Evolutionary conservation across 345 rosid species (phyloP).

Genomic region (Orychophragmus violaceus): DNA sequence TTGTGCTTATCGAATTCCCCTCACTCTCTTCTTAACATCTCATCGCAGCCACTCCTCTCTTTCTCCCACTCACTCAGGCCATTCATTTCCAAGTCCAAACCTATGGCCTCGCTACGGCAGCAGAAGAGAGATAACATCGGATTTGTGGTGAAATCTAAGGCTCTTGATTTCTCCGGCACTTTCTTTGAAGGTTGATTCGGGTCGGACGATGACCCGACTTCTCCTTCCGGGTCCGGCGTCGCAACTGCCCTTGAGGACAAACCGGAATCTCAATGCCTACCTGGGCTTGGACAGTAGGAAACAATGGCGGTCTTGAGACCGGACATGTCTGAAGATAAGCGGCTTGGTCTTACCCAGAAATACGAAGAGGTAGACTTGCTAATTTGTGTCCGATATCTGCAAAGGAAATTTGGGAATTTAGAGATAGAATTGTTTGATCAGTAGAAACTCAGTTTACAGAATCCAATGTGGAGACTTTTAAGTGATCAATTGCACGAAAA

Average conservation of each 20-base stretch:
- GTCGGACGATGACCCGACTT: conserved; percentile 55
- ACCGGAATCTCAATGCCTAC: conserved; percentile 84
- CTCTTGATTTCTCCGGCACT: conserved; percentile 69
- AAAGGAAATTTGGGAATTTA: no score
- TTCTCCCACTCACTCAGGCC: no score
- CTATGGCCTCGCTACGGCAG: conserved; percentile 2
- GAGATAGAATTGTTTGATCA: no score
- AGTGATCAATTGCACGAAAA: no score
- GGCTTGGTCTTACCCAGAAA: conserved; percentile 79
- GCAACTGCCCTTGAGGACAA: no score
- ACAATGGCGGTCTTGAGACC: conserved; percentile 76
- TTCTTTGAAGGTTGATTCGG: conserved; percentile 71
- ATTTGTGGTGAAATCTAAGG: conserved; percentile 42
- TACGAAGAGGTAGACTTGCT: conserved; percentile 99
- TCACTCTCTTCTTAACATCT: no score
- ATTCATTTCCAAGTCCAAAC: conserved; percentile 29
- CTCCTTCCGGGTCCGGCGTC: conserved; percentile 41
- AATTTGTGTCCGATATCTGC: no score
- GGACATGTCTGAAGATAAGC: conserved; percentile 88
- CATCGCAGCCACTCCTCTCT: no score
- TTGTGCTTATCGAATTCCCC: no score
- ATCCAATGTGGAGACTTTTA: no score
- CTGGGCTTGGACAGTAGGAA: conserved; percentile 81
- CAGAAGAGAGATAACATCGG: not conserved
- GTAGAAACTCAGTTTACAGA: no score